A percentile compares a stretch with the other conserved stretches of the same genome.
Conservation (phyloP, 257 asterid species). For the Solanum virginianum region DNA sequence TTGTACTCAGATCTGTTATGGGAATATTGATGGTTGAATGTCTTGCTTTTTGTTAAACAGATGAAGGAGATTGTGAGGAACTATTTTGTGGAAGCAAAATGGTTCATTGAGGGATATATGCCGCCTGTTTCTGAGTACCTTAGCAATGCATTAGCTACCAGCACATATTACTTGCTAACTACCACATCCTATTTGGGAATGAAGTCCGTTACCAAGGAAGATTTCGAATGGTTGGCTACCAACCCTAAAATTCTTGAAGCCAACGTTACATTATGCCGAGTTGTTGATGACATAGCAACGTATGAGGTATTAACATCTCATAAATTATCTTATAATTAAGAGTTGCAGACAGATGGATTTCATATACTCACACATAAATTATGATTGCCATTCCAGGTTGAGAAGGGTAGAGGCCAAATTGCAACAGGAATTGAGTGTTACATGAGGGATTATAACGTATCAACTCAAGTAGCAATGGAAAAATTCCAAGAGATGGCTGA, state of each 20-base stretch:
- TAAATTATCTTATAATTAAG: background rate
- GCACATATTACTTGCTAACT: slow-evolving; percentile 2
- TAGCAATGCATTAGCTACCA: background rate
- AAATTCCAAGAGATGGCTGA: slow-evolving; percentile 15
- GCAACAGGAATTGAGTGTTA: slow-evolving; percentile 43
- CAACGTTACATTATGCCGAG: background rate
- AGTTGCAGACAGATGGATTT: background rate
- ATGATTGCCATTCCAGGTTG: background rate
- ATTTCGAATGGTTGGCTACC: background rate
- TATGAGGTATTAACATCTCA: background rate
- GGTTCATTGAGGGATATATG: slow-evolving; percentile 15
- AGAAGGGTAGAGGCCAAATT: slow-evolving; percentile 35
- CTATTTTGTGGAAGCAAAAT: background rate
- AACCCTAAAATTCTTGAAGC: background rate
- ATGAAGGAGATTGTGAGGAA: background rate
- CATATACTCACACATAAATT: background rate
- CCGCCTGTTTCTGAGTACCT: background rate
- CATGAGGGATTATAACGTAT: slow-evolving; percentile 23
- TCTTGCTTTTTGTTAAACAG: background rate
- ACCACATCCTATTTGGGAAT: slow-evolving; percentile 27
- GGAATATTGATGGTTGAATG: slow-evolving; percentile 5
- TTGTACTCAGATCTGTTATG: background rate
- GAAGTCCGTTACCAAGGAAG: background rate
- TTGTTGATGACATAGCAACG: background rate
- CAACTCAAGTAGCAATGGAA: slow-evolving; percentile 24